Percentiles rank a stretch among this genome's conserved stretches.
These are phyloP conservation scores for Salvia rosmarinus DNA, from an alignment of 257 asterid species.

Conservation along the genomic window DNA sequence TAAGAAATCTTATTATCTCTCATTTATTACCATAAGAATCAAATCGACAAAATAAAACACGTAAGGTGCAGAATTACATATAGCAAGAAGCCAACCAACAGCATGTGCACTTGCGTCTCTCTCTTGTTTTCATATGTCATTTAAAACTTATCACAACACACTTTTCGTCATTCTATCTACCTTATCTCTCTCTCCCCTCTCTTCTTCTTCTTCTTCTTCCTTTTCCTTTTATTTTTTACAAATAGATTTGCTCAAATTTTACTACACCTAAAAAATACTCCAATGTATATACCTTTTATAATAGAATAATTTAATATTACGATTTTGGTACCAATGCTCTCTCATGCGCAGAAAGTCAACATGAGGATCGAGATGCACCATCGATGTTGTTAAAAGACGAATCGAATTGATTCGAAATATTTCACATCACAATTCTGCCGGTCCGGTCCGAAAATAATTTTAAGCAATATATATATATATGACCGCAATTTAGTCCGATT, in stretches of 20 bases:
- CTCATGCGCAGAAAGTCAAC: neutral
- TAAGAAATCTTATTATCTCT: neutral
- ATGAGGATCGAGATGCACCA: neutral
- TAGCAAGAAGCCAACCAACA: conserved; percentile 6
- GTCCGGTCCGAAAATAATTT: no score
- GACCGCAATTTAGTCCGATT: no score
- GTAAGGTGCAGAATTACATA: no score
- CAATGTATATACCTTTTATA: no score
- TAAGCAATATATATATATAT: no score
- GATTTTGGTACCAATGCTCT: no score
- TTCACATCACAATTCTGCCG: no score
- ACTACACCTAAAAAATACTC: neutral
- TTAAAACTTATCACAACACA: no score
- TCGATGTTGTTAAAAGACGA: no score
- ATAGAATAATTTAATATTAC: neutral
- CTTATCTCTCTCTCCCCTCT: neutral
- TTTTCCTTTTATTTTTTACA: neutral
- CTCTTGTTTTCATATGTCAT: conserved; percentile 18
- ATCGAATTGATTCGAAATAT: no score
- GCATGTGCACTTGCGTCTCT: conserved; percentile 32
- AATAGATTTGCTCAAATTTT: neutral
- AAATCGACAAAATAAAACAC: neutral
- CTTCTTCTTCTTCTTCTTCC: no score
- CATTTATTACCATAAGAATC: neutral
- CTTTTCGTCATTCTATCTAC: no score